phyloP scores from a whole-genome alignment of 2,329 filamentous ascomycete genomes.

The Exophiala calicioides region DNA sequence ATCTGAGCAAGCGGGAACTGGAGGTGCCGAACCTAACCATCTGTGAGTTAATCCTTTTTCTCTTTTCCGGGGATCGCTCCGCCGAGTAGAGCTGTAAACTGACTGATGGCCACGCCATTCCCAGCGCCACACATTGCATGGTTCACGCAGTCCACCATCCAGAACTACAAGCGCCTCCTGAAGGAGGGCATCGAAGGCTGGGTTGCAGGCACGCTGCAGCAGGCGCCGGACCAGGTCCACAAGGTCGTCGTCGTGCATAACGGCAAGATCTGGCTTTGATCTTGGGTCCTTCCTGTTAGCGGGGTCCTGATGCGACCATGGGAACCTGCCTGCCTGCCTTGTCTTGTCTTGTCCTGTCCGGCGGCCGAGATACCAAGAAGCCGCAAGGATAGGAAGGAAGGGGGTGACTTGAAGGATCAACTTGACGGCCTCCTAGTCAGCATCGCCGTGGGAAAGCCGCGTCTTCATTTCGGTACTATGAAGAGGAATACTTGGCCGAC shows the following conservation, averaged over 20 bases:
- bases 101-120: not conserved
- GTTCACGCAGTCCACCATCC: constrained; percentile 51
- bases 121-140: constrained; percentile 56
- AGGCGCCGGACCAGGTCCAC: constrained; percentile 14
- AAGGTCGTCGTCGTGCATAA: constrained; percentile 25
- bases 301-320: too few species aligned
- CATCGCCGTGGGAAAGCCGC: too few species aligned
- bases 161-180: constrained; percentile 47
- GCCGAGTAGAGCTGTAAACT: too few species aligned
- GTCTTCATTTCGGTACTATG: too few species aligned
- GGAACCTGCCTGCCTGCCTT: too few species aligned
- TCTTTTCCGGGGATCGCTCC: not conserved
- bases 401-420: too few species aligned
- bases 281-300: too few species aligned
- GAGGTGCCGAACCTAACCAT: constrained; percentile 53
- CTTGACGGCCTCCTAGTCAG: too few species aligned
- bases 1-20: constrained; percentile 37
- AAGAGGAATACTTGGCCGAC: too few species aligned
- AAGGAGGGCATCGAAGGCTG: constrained; percentile 49
- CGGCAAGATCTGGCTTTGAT: constrained; percentile 26
- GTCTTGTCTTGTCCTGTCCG: too few species aligned
- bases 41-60: constrained; percentile 14
- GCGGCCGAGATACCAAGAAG: too few species aligned
- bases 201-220: constrained; percentile 24
- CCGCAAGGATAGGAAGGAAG: too few species aligned